Conservation (phyloP, 192 early-diverging fungal species). For the Mortierella hygrophila region DNA sequence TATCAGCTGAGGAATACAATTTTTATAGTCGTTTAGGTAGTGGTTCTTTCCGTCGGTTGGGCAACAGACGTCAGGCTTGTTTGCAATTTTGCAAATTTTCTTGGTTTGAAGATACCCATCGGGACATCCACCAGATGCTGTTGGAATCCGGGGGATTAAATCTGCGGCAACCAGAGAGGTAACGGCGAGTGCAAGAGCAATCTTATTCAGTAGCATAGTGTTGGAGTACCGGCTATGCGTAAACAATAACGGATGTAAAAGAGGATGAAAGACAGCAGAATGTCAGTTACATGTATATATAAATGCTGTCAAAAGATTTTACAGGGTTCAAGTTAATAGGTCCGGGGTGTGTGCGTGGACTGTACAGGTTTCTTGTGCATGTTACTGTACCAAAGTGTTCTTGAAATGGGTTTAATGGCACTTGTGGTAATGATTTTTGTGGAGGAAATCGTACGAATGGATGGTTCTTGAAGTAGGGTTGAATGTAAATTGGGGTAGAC, state of each 20-base stretch:
- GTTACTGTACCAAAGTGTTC: too few species aligned
- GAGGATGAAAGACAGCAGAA: neutral
- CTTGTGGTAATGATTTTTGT: neutral
- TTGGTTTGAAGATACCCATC: slow-evolving; percentile 3
- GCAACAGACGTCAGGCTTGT: slow-evolving; percentile 13
- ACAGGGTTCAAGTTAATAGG: neutral
- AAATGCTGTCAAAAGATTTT: neutral
- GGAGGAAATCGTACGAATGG: neutral
- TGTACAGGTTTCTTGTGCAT: neutral
- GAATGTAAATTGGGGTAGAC: neutral
- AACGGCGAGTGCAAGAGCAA: slow-evolving; percentile 9
- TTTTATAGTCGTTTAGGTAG: neutral
- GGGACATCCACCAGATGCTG: neutral
- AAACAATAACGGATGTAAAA: neutral
- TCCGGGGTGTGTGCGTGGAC: neutral
- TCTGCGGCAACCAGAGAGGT: slow-evolving; percentile 1
- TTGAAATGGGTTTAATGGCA: neutral
- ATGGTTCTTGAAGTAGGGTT: neutral
- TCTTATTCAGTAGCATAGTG: neutral
- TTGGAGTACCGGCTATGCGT: neutral
- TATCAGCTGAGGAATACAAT: slow-evolving; percentile 12
- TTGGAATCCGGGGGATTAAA: neutral
- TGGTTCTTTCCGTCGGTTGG: neutral
- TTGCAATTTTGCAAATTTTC: neutral
- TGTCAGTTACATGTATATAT: neutral